Evolutionary conservation across 345 rosid species (phyloP), one percentile per base, ranked within the genome.

Genomic region (Moricandia arvensis): DNA sequence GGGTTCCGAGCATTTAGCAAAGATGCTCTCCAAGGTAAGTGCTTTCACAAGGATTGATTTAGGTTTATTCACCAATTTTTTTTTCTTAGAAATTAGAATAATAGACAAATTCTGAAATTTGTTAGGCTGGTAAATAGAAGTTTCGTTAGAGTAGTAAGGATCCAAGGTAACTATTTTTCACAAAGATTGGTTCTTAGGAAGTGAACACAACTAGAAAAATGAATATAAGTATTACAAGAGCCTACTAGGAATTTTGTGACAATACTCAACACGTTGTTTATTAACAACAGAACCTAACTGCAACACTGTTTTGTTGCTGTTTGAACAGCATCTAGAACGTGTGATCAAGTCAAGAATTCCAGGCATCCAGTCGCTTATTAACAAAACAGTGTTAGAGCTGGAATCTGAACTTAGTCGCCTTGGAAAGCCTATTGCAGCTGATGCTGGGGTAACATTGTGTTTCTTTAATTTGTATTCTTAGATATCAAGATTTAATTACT

Each of bases 1-100:
- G 99, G 99, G 99, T 62, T 95, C 98, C 26, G 99, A 93, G 85
- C 86, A 95, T 86, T 88, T 95, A 63, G 99, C 94, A 41, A 95
- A 89, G 84, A 81, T 91, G 94, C 89, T 95, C 53, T 95, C 99
- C 31, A 93, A 95, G 91, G 99, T 93, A 74, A 62, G 71, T 17
- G 67, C 24, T 71, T 30, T 45, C 12, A 63, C 33, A n/a, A 69
- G 72, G 68, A 59, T 64, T 29, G 17, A 41, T 57, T 21, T 45
- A 53, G 71, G 3, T 69, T 30, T 34, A 51, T 54, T 37, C 29
- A 53, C 57, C 55, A 29, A 49, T 45, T 16, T 64, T n/a, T n/a
- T 59, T 37, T 9, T 37, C 1, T 37, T n/a, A 8, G 62, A 68
- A 53, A 26, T 16, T 70, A 43, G 74, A 41, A 41, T 70, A 43